Conservation (phyloP, 2,329 filamentous ascomycete genomes). For the Curvularia verruculosa region DNA sequence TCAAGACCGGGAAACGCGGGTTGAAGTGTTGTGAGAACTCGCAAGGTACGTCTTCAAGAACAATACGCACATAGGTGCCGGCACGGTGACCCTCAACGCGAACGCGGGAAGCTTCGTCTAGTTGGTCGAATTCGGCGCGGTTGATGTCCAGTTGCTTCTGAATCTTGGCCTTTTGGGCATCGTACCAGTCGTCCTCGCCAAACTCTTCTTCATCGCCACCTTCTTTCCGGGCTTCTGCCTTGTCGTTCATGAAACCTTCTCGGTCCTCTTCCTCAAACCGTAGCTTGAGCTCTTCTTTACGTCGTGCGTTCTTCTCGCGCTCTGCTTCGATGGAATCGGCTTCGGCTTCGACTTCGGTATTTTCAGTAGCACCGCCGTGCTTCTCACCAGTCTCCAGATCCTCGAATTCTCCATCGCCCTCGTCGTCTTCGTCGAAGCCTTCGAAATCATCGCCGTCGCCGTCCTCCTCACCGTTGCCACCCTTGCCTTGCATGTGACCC, state of each 20-base stretch:
- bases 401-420: slow-evolving; percentile 81
- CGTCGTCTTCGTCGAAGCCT: slow-evolving; percentile 64
- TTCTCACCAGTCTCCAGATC: slow-evolving; percentile 81
- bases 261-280: slow-evolving; percentile 97
- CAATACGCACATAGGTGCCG: slow-evolving; percentile 90
- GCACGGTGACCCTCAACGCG: slow-evolving; percentile 90
- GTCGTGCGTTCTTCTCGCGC: slow-evolving; percentile 84
- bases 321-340: slow-evolving; percentile 76
- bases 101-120: slow-evolving; percentile 82
- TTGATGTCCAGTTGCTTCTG: slow-evolving; percentile 98
- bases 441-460: slow-evolving; percentile 63
- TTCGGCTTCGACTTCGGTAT: slow-evolving; percentile 52
- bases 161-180: slow-evolving; percentile 90
- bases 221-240: slow-evolving; percentile 74
- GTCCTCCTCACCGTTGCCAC: slow-evolving; percentile 46
- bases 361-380: slow-evolving; percentile 51
- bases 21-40: slow-evolving; percentile 88
- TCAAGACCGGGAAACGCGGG: slow-evolving; percentile 79
- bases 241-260: slow-evolving; percentile 94
- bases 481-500: slow-evolving; percentile 61
- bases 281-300: slow-evolving; percentile 92
- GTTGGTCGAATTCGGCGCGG: slow-evolving; percentile 84
- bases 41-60: slow-evolving; percentile 85
- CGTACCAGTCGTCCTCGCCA: slow-evolving; percentile 98
- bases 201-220: slow-evolving; percentile 76